A percentile compares a stretch with the other conserved stretches of the same genome.
Evolutionary conservation across 208 protist genomes (phyloP).

Genomic region (Acanthamoeba royreba): DNA sequence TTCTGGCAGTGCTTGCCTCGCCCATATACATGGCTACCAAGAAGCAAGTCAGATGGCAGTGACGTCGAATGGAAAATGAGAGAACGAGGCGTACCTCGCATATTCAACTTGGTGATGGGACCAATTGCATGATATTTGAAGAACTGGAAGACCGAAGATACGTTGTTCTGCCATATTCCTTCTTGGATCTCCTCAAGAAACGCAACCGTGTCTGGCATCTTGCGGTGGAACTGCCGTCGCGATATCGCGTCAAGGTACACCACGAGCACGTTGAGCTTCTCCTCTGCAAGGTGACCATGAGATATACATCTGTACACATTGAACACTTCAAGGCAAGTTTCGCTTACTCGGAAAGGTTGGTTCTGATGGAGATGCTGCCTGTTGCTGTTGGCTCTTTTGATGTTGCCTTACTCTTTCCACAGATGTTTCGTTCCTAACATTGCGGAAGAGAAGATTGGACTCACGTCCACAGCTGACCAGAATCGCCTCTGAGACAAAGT

Average conservation of each 20-base stretch:
- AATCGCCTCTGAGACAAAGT: not conserved
- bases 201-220: not conserved
- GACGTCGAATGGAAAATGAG: no score
- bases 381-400: not conserved
- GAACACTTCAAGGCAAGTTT: no score
- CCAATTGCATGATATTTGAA: slow-evolving; percentile 34
- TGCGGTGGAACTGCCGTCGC: not conserved
- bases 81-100: not conserved
- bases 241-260: slow-evolving; percentile 13
- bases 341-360: no score
- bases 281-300: no score
- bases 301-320: no score
- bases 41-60: no score
- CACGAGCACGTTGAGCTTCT: slow-evolving; percentile 26
- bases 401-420: not conserved
- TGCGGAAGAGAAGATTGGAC: slow-evolving; percentile 10
- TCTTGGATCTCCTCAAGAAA: not conserved
- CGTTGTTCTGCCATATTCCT: not conserved
- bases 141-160: slow-evolving; percentile 21
- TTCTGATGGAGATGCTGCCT: not conserved
- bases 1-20: not conserved
- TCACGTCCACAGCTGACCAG: not conserved
- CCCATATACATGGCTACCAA: slow-evolving; percentile 32
- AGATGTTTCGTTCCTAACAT: not conserved
- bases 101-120: slow-evolving; percentile 31